Evolutionary conservation across 257 asterid species (phyloP).

Genomic region (Solanum ahanhuiri): DNA sequence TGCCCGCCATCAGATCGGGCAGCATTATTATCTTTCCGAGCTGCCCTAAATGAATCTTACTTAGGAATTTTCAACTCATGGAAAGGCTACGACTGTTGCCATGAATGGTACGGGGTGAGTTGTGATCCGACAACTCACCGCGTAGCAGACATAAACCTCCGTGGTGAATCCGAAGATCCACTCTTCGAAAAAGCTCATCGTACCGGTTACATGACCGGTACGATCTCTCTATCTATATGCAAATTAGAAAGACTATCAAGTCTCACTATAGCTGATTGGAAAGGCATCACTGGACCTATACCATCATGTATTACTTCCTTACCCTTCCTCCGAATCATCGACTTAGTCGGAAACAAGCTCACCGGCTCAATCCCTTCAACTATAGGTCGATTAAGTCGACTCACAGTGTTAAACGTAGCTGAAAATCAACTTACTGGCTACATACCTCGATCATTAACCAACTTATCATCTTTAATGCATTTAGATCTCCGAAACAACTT

Average conservation of each 20-base stretch:
- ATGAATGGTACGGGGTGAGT: constrained; percentile 76
- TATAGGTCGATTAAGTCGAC: constrained; percentile 58
- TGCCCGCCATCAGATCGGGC: constrained; percentile 73
- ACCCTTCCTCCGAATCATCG: constrained; percentile 53
- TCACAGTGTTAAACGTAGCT: constrained; percentile 63
- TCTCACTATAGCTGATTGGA: constrained; percentile 82
- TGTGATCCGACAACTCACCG: constrained; percentile 59
- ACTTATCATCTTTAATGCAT: constrained; percentile 56
- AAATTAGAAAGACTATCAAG: constrained; percentile 53
- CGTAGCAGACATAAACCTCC: constrained; percentile 82
- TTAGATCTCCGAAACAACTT: constrained; percentile 55
- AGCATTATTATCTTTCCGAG: constrained; percentile 57
- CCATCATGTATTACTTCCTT: constrained; percentile 52
- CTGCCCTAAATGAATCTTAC: constrained; percentile 46
- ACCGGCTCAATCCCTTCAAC: constrained; percentile 56
- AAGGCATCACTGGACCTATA: constrained; percentile 63
- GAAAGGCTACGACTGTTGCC: constrained; percentile 78
- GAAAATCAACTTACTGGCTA: constrained; percentile 58
- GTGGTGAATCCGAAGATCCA: constrained; percentile 94
- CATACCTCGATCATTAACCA: constrained; percentile 51
- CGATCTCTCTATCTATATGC: constrained; percentile 61
- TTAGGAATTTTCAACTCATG: constrained; percentile 72
- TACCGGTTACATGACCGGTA: constrained; percentile 84
- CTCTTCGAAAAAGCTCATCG: constrained; percentile 49
- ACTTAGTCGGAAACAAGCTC: constrained; percentile 66